Percentiles rank a stretch among this genome's conserved stretches.
These are phyloP conservation scores for Lophiotrema nucula DNA, from an alignment of 495 filamentous ascomycete species.

Conservation along the genomic window DNA sequence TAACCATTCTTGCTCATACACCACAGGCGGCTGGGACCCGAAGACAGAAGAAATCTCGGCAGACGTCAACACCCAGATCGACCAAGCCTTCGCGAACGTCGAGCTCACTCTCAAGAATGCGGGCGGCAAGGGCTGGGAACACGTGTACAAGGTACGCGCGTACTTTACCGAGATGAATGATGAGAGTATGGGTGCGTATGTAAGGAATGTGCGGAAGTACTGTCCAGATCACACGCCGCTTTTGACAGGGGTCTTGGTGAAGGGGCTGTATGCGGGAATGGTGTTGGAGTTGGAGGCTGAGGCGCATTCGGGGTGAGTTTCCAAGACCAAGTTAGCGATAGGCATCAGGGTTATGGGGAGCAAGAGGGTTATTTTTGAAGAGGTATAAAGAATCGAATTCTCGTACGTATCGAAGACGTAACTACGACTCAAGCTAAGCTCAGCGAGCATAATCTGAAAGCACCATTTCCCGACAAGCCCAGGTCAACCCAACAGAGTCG, in stretches of 20 bases:
- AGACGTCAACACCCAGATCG: not conserved
- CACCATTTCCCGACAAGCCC: too few relatives aligned
- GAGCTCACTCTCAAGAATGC: slow-evolving; percentile 9
- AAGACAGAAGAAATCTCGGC: slow-evolving; percentile 7
- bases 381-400: too few relatives aligned
- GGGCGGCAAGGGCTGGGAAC: slow-evolving; percentile 19
- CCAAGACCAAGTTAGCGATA: too few relatives aligned
- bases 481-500: too few relatives aligned
- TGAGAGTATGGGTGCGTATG: not conserved
- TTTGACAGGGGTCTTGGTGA: slow-evolving; percentile 5
- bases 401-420: too few relatives aligned
- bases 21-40: slow-evolving; percentile 20
- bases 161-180: not conserved
- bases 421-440: too few relatives aligned
- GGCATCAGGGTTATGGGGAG: too few relatives aligned
- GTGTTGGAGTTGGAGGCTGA: slow-evolving; percentile 12
- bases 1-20: slow-evolving; percentile 5
- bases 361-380: too few relatives aligned
- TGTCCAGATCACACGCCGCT: slow-evolving; percentile 14
- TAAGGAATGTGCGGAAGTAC: slow-evolving; percentile 7
- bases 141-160: slow-evolving; percentile 17
- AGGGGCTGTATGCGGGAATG: slow-evolving; percentile 1
- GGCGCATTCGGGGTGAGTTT: slow-evolving; percentile 7
- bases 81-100: slow-evolving; percentile 19
- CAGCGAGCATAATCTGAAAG: too few relatives aligned